Percentiles rank a stretch among this genome's conserved stretches.
Conservation (phyloP, 2,329 filamentous ascomycete species). For the Xylariaceae sp. region DNA sequence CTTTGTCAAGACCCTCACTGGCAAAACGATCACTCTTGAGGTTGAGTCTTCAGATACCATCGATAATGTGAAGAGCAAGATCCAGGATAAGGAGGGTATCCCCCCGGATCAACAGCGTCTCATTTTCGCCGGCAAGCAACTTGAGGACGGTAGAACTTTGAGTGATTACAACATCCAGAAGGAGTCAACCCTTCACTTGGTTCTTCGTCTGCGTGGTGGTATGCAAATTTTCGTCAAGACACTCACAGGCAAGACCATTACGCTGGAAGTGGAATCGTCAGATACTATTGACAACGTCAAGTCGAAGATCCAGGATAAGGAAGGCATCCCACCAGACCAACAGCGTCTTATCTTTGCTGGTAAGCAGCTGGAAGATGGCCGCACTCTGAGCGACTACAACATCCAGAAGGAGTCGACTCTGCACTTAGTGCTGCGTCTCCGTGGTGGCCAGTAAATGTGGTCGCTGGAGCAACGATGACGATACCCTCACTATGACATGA, state of each 20-base stretch:
- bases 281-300: constrained; percentile 71
- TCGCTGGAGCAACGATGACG: constrained; percentile 14
- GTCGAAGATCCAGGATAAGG: constrained; percentile 68
- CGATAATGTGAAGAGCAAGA: constrained; percentile 92
- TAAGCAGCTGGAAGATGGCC: constrained; percentile 71
- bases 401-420: constrained; percentile 77
- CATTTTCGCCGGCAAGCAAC: constrained; percentile 90
- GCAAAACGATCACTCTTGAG: constrained; percentile 92
- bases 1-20: constrained; percentile 82
- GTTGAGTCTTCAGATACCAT: constrained; percentile 88
- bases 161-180: constrained; percentile 98
- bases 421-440: constrained; percentile 66
- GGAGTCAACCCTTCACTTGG: constrained; percentile 76
- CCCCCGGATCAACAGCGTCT: constrained; percentile 92
- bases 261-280: constrained; percentile 62
- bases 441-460: constrained; percentile 54
- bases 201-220: constrained; percentile 76
- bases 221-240: constrained; percentile 75
- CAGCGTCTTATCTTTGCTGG: constrained; percentile 68
- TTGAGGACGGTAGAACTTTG: constrained; percentile 87
- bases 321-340: constrained; percentile 67
- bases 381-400: constrained; percentile 83
- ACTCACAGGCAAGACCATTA: constrained; percentile 66
- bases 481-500: constrained; percentile 25
- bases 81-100: constrained; percentile 90